phyloP scores from a whole-genome alignment of 371 early-diverging fungal species.

The Thermomucor indicae-seudaticae region DNA sequence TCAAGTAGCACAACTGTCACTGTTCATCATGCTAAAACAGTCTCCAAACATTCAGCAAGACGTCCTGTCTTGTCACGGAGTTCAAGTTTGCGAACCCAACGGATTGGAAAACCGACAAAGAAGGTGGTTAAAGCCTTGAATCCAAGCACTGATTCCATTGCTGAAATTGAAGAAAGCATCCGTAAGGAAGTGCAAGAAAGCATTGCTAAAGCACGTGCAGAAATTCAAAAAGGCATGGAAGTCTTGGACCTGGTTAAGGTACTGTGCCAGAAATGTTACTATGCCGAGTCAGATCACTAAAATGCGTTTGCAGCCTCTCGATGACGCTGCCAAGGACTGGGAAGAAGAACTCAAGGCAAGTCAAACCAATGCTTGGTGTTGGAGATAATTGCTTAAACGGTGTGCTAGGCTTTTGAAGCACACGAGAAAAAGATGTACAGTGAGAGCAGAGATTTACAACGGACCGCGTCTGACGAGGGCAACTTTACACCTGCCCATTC shows the following conservation, averaged over 20 bases:
- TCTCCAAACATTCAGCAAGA: slow-evolving; percentile 5
- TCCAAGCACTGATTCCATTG: slow-evolving; percentile 7
- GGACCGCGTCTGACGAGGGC: slow-evolving; percentile 32
- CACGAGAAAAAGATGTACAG: slow-evolving; percentile 23
- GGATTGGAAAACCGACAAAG: neutral
- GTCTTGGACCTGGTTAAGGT: slow-evolving; percentile 48
- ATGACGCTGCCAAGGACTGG: slow-evolving; percentile 28
- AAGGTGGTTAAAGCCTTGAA: slow-evolving; percentile 12
- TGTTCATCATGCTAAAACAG: slow-evolving; percentile 1
- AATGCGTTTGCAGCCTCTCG: slow-evolving; percentile 20
- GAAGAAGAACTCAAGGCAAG: slow-evolving; percentile 37
- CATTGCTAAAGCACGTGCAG: slow-evolving; percentile 60
- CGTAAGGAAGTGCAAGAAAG: slow-evolving; percentile 48
- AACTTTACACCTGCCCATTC: slow-evolving; percentile 24
- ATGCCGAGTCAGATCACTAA: too few species aligned
- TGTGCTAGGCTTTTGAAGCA: slow-evolving; percentile 30
- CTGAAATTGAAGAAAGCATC: slow-evolving; percentile 19
- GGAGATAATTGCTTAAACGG: neutral
- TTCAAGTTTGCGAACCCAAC: slow-evolving; percentile 1
- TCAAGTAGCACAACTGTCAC: slow-evolving; percentile 7
- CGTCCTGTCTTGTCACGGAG: slow-evolving; percentile 4
- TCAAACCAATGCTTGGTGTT: neutral
- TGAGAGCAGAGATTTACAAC: slow-evolving; percentile 16
- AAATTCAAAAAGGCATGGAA: slow-evolving; percentile 51
- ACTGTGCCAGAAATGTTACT: too few species aligned